Conservation (phyloP, 2,329 filamentous ascomycete species). For the Verticillium albo-atrum region DNA sequence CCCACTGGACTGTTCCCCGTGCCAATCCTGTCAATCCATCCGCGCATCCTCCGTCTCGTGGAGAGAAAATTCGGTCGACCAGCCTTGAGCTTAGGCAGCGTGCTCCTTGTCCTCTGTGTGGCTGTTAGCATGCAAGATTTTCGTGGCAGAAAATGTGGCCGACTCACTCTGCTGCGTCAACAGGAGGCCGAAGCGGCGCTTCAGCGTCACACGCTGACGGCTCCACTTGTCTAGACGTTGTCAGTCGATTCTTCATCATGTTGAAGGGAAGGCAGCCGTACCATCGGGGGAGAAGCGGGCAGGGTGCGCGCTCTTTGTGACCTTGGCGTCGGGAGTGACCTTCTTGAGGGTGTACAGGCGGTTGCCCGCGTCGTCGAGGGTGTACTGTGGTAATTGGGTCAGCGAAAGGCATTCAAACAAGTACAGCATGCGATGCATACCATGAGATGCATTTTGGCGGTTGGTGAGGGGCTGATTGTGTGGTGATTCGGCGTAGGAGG, state of each 20-base stretch:
- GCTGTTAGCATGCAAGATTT: not conserved
- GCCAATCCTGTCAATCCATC: not conserved
- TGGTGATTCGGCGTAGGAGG: not conserved
- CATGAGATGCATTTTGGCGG: not conserved
- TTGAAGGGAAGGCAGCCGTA: not conserved
- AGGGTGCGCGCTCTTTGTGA: conserved; percentile 94
- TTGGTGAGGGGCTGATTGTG: not conserved
- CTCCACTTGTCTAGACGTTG: conserved; percentile 77
- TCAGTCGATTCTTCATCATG: not conserved
- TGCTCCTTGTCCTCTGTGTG: conserved; percentile 1
- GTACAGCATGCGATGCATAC: no score
- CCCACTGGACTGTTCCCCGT: not conserved
- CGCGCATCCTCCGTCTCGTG: not conserved
- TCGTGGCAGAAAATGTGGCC: no score
- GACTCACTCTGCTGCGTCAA: conserved; percentile 68
- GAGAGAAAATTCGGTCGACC: not conserved
- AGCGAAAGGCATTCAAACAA: not conserved
- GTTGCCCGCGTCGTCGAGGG: conserved; percentile 74
- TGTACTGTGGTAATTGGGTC: conserved; percentile 63
- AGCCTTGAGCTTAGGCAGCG: not conserved
- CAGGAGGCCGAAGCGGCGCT: conserved; percentile 87
- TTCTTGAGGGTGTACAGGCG: conserved; percentile 96
- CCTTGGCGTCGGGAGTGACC: conserved; percentile 71
- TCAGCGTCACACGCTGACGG: conserved; percentile 88
- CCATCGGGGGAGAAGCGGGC: conserved; percentile 89